Evolutionary conservation across 768 basidiomycete species (phyloP), one percentile per base, ranked within the genome.

Genomic region (Ramaria sp.): DNA sequence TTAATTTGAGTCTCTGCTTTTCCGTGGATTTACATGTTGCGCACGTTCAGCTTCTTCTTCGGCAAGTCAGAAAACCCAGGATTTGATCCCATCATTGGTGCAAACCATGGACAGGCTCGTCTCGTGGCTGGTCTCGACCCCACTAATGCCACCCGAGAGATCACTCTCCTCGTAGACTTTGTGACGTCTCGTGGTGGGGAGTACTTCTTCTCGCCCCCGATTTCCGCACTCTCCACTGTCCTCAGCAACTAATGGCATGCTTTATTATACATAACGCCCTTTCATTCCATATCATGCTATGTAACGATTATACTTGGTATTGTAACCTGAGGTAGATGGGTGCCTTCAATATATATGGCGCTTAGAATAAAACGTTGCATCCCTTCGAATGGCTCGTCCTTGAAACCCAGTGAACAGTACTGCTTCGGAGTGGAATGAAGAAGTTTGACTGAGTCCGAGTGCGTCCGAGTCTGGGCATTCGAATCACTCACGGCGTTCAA

Each of bases 171-270:
- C 1, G 51, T 46, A 6, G 58, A 68, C 27, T 78, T 75, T 59
- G 68, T 80, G 51, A 63, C 72, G 33, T 69, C 78, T 43, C 71
- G 74, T 22, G 75, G 79, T 38, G 77, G 79, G 57, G 79, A 77
- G 61, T 79, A 78, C 63, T 79, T 79, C 65, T 79, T 79, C 67
- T 66, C 72, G 4, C 79, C 78, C 0, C 76, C 76, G 20, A 63
- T 79, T 53, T 72, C 72, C 31, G 74, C 71, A 3, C 66, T 80
- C 20, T 15, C 27, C 31, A 46, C 24, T 15, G 41, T 22, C 1
- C 41, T 54, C 17, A 39, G 38, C 19, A 39, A 6, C n/a, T 54
- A 54, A 54, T 43, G 5, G 34, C 34, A 7, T 10, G 34, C 13
- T 9, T 37, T 37, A 13, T 10, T 13, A 37, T 13, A 13, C 34